These are phyloP conservation scores for Candida sojae DNA, from an alignment of 1,139 yeast genomes.

Conservation along the genomic window DNA sequence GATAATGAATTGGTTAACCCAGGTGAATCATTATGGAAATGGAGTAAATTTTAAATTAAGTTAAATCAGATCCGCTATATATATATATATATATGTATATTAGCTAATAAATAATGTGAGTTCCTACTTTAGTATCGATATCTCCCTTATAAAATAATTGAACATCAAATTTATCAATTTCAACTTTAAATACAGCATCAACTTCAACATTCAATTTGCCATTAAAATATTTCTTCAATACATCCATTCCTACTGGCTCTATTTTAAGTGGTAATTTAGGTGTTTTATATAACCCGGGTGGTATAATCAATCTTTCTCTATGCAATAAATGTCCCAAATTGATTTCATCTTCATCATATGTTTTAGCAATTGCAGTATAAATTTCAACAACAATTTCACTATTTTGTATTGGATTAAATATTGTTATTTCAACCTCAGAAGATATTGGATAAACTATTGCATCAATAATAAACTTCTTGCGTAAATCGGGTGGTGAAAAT, in stretches of 20 bases:
- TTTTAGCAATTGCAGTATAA: slow-evolving; percentile 44
- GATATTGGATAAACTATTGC: slow-evolving; percentile 53
- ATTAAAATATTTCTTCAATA: slow-evolving; percentile 49
- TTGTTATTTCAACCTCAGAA: slow-evolving; percentile 51
- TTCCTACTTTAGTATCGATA: slow-evolving; percentile 18
- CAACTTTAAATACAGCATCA: slow-evolving; percentile 39
- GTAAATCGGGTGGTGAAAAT: slow-evolving; percentile 9
- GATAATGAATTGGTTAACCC: slow-evolving; percentile 60
- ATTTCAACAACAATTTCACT: slow-evolving; percentile 40
- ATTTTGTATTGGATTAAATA: slow-evolving; percentile 54
- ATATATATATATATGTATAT: no score
- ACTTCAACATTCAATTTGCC: slow-evolving; percentile 52
- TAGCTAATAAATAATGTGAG: not conserved
- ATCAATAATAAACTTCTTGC: slow-evolving; percentile 29
- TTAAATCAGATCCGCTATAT: not conserved
- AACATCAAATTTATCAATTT: slow-evolving; percentile 37
- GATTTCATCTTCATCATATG: slow-evolving; percentile 44
- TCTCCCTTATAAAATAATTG: slow-evolving; percentile 46
- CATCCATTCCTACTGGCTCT: slow-evolving; percentile 47
- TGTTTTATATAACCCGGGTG: slow-evolving; percentile 53
- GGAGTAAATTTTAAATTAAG: slow-evolving; percentile 28
- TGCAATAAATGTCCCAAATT: slow-evolving; percentile 46
- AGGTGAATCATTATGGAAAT: slow-evolving; percentile 51
- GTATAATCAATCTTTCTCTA: slow-evolving; percentile 36
- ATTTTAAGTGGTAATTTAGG: slow-evolving; percentile 51